Conservation (phyloP, 768 basidiomycete genomes). For the Lentinula guzmanii region DNA sequence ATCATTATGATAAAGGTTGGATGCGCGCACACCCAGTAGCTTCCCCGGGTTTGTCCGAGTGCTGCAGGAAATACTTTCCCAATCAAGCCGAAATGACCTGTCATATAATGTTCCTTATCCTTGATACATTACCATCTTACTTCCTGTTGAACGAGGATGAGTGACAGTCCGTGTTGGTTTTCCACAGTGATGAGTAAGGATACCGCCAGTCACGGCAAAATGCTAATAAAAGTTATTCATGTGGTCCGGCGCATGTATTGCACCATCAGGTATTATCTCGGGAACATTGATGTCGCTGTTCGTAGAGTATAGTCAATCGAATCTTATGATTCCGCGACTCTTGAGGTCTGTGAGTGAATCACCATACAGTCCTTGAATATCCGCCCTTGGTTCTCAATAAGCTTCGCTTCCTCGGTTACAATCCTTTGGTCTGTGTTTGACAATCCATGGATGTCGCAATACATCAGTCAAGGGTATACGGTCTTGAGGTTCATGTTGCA, state of each 20-base stretch:
- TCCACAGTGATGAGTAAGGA: too few species aligned
- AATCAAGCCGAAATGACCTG: background rate
- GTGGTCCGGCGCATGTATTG: background rate
- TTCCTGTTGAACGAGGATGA: too few species aligned
- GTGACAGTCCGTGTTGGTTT: too few species aligned
- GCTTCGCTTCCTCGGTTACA: constrained; percentile 2
- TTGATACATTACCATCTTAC: too few species aligned
- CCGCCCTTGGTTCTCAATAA: background rate
- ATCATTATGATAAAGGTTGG: background rate
- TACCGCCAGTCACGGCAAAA: too few species aligned
- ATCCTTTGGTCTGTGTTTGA: constrained; percentile 54
- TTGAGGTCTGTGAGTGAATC: too few species aligned
- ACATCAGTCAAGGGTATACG: constrained; percentile 74
- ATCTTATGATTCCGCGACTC: too few species aligned
- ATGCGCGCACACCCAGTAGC: background rate
- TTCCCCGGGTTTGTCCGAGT: background rate
- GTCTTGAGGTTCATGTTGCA: constrained; percentile 75
- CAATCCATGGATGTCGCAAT: constrained; percentile 81
- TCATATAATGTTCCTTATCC: background rate
- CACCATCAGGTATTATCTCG: background rate
- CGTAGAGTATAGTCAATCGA: background rate
- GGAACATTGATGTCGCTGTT: background rate
- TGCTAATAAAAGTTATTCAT: background rate
- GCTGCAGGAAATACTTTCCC: background rate
- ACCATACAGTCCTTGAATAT: background rate